phyloP scores from a whole-genome alignment of 257 asterid species.

The Nicotiana undulata region DNA sequence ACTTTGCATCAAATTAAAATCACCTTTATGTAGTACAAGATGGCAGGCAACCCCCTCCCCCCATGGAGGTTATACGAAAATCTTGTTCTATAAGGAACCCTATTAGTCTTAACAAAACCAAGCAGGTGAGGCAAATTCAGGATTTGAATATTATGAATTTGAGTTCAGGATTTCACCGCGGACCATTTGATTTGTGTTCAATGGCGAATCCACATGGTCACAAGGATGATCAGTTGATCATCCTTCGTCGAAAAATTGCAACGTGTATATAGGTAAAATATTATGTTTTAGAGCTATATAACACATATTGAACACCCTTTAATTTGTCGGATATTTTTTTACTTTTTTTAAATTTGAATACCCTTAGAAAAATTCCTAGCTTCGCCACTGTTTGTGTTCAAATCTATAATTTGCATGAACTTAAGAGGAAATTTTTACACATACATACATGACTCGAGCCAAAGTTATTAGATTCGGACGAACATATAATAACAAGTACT shows the following conservation, averaged over 20 bases:
- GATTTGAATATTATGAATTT: neutral
- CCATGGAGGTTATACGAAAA: neutral
- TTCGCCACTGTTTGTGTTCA: too few relatives aligned
- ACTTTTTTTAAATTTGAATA: too few relatives aligned
- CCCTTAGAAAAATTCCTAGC: too few relatives aligned
- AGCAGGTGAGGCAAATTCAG: neutral
- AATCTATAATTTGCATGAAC: neutral
- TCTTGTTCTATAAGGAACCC: neutral
- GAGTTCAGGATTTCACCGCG: neutral
- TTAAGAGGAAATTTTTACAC: neutral
- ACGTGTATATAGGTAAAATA: too few relatives aligned
- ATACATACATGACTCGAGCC: rapidly evolving
- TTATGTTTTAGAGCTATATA: too few relatives aligned
- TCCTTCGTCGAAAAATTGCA: too few relatives aligned
- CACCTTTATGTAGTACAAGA: neutral
- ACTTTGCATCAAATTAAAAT: conserved; percentile 12
- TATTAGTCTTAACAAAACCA: neutral
- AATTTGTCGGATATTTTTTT: too few relatives aligned
- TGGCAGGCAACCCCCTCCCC: neutral
- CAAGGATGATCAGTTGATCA: too few relatives aligned
- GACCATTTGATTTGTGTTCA: neutral
- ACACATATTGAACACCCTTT: too few relatives aligned
- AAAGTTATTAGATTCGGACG: neutral
- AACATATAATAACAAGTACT: neutral
- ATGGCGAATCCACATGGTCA: too few relatives aligned